phyloP scores from a whole-genome alignment of 164 flowering plant species.

The Dillenia turbinata region DNA sequence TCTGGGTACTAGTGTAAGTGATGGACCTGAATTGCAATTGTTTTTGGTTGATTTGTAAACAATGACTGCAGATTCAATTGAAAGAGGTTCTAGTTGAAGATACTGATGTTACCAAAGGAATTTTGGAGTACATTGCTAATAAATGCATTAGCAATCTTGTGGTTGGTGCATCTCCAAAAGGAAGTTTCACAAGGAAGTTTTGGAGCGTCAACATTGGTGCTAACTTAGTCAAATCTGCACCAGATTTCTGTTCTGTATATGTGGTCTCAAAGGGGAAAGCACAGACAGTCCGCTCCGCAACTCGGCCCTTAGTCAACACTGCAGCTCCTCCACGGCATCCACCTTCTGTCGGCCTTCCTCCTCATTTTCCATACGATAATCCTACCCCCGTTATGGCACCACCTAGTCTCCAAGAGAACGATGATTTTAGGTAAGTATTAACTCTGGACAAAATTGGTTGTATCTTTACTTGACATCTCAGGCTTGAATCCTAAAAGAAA shows the following conservation, averaged over 20 bases:
- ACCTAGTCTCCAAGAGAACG: neutral
- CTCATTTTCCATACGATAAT: conserved; percentile 9
- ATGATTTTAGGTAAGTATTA: conserved; percentile 4
- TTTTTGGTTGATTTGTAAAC: neutral
- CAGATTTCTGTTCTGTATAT: conserved; percentile 73
- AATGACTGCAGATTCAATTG: conserved; percentile 36
- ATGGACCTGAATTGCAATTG: neutral
- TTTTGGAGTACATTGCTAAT: conserved; percentile 41
- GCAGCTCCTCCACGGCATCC: conserved; percentile 36
- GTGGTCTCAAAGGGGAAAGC: conserved; percentile 65
- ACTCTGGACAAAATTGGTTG: neutral
- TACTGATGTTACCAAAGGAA: conserved; percentile 40
- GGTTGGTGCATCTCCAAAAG: conserved; percentile 61
- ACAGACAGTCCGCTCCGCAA: conserved; percentile 38
- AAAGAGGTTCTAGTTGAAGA: conserved; percentile 76
- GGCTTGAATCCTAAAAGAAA: too few species aligned
- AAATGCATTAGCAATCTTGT: conserved; percentile 43
- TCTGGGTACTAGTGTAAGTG: too few species aligned
- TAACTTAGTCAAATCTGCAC: conserved; percentile 45
- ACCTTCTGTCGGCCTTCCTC: conserved; percentile 7
- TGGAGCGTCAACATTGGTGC: conserved; percentile 49
- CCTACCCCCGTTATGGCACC: neutral
- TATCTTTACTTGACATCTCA: too few species aligned
- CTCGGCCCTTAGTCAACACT: conserved; percentile 25
- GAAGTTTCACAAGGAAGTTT: conserved; percentile 54